Conservation (phyloP, 2,329 filamentous ascomycete species). For the Aspergillus ustus region DNA sequence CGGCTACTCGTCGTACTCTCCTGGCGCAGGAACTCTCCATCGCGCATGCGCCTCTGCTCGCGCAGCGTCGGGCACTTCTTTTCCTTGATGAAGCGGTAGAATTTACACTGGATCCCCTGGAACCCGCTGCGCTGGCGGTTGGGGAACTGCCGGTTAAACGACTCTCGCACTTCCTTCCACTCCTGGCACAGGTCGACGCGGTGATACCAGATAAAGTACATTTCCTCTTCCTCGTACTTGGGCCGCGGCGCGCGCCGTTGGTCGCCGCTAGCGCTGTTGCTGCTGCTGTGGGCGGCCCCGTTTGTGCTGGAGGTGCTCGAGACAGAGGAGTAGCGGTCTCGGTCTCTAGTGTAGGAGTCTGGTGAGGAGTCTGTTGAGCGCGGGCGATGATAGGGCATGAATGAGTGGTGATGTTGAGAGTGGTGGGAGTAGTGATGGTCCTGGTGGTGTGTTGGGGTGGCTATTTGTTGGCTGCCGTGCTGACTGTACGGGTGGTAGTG, state of each 20-base stretch:
- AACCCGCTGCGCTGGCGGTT: conserved; percentile 45
- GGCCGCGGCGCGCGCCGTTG: conserved; percentile 49
- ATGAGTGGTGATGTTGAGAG: conserved; percentile 31
- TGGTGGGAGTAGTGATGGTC: neutral
- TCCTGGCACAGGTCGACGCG: conserved; percentile 52
- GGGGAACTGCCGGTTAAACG: conserved; percentile 51
- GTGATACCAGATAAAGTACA: conserved; percentile 57
- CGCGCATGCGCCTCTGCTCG: conserved; percentile 46
- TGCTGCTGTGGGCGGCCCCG: conserved; percentile 43
- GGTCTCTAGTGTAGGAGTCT: conserved; percentile 42
- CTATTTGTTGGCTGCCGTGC: conserved; percentile 15
- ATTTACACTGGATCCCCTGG: conserved; percentile 55
- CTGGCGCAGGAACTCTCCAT: conserved; percentile 45
- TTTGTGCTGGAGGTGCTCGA: conserved; percentile 44
- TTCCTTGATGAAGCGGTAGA: conserved; percentile 54
- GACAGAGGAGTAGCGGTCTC: conserved; percentile 47
- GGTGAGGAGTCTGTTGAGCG: conserved; percentile 41
- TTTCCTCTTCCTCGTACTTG: conserved; percentile 53
- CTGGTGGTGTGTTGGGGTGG: conserved; percentile 7
- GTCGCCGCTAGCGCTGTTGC: conserved; percentile 37
- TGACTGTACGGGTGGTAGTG: conserved; percentile 1
- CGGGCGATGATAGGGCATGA: conserved; percentile 30
- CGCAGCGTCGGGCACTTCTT: conserved; percentile 51
- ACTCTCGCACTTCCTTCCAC: conserved; percentile 51
- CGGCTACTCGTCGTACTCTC: conserved; percentile 26